Evolutionary conservation across 2,329 filamentous ascomycete species (phyloP).

Genomic region (Penicillium griseofulvum): DNA sequence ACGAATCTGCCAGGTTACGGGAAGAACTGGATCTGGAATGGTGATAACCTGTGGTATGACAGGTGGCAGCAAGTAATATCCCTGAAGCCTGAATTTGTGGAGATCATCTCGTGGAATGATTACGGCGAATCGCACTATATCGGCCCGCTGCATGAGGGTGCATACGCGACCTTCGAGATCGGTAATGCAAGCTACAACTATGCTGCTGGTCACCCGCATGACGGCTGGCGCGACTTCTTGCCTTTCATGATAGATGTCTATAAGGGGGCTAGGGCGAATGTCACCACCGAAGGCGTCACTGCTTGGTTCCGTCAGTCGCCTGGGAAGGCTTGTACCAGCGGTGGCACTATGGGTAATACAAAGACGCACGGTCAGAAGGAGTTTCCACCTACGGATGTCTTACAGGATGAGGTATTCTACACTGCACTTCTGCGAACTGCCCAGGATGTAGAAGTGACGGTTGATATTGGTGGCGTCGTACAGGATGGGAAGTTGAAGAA

Average conservation of each 20-base stretch:
- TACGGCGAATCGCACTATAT: constrained; percentile 52
- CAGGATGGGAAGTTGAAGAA: constrained; percentile 2
- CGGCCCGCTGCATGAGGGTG: constrained; percentile 5
- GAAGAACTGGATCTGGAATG: constrained; percentile 64
- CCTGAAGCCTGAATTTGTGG: constrained; percentile 1
- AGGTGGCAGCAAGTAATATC: constrained; percentile 54
- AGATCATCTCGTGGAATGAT: constrained; percentile 36
- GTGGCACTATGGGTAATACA: constrained; percentile 6
- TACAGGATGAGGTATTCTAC: constrained; percentile 4
- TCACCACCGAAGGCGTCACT: constrained; percentile 1
- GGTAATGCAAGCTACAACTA: constrained; percentile 9
- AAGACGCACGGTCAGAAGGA: constrained; percentile 1
- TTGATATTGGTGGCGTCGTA: not conserved
- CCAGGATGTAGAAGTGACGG: not conserved
- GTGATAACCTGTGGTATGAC: constrained; percentile 61
- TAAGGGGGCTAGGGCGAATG: not conserved
- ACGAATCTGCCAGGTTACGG: constrained; percentile 56
- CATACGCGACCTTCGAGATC: constrained; percentile 8
- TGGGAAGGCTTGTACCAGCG: constrained; percentile 1
- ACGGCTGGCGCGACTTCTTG: constrained; percentile 7
- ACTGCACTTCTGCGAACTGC: not conserved
- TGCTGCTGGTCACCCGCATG: constrained; percentile 1
- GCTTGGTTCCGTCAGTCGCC: constrained; percentile 3
- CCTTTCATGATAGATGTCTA: constrained; percentile 2
- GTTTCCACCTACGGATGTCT: not conserved